phyloP scores from a whole-genome alignment of 345 rosid genomes.

The Lenwebbia sp. region DNA sequence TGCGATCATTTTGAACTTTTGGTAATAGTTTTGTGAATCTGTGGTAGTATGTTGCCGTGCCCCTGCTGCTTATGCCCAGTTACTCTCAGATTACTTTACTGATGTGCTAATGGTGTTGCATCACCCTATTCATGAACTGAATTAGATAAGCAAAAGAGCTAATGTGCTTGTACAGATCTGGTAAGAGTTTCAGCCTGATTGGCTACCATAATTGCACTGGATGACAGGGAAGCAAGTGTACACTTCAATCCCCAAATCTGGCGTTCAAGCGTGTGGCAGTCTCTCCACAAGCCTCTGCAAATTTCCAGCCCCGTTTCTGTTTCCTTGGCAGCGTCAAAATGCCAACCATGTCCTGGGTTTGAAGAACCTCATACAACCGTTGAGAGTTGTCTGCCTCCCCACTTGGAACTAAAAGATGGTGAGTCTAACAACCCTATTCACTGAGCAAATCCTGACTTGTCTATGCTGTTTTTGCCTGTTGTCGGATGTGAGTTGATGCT shows the following conservation, averaged over 20 bases:
- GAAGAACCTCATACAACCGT: slow-evolving; percentile 17
- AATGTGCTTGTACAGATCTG: background rate
- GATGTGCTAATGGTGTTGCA: background rate
- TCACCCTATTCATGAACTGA: background rate
- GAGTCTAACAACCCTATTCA: background rate
- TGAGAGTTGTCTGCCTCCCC: slow-evolving; percentile 38
- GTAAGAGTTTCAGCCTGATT: slow-evolving; percentile 9
- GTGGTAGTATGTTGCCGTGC: background rate
- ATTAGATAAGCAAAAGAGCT: background rate
- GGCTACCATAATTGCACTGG: slow-evolving; percentile 27
- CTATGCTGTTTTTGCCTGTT: background rate
- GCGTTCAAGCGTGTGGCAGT: slow-evolving; percentile 32
- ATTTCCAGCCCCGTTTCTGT: slow-evolving; percentile 29
- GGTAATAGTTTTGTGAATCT: background rate
- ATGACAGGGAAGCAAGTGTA: slow-evolving; percentile 65
- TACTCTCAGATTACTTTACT: background rate
- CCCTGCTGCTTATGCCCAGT: background rate
- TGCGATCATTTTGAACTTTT: background rate
- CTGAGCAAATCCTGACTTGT: background rate
- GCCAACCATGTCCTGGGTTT: slow-evolving; percentile 22
- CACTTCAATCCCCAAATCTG: slow-evolving; percentile 36
- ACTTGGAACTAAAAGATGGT: slow-evolving; percentile 20
- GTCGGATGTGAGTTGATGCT: background rate
- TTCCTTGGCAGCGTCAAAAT: slow-evolving; percentile 26
- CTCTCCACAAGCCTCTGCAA: slow-evolving; percentile 31